A percentile compares a stretch with the other conserved stretches of the same genome.
Evolutionary conservation across 2,329 filamentous ascomycete species (phyloP).

Genomic region (Xylaria hypoxylon): DNA sequence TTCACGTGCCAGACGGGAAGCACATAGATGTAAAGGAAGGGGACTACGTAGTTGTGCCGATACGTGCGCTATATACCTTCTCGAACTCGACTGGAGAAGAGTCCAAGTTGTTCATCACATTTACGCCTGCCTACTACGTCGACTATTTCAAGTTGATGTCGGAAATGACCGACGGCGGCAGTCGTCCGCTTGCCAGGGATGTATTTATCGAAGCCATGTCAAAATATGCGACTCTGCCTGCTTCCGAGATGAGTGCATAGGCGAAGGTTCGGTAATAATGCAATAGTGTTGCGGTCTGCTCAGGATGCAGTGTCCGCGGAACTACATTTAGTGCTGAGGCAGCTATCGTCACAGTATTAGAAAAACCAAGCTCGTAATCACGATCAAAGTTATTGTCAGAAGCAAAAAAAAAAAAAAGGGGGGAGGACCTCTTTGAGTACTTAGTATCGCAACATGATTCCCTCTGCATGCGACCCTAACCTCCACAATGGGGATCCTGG

Average conservation of each 20-base stretch:
- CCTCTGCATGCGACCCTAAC: conserved; percentile 16
- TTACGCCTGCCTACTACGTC: conserved; percentile 67
- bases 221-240: conserved; percentile 60
- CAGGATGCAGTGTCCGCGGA: background rate
- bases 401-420: background rate
- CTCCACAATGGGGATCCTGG: background rate
- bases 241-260: conserved; percentile 20
- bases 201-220: conserved; percentile 62
- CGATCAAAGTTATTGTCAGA: background rate
- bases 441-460: conserved; percentile 4
- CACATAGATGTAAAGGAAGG: conserved; percentile 61
- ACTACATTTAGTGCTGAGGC: background rate
- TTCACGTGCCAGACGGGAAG: conserved; percentile 59
- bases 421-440: no score
- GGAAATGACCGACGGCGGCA: conserved; percentile 55
- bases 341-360: conserved; percentile 4
- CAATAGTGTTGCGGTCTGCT: background rate
- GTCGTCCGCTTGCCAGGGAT: conserved; percentile 60
- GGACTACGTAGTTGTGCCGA: conserved; percentile 67
- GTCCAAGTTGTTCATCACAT: conserved; percentile 67
- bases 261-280: background rate
- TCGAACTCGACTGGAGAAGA: conserved; percentile 65
- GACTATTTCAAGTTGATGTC: conserved; percentile 67
- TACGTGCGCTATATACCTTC: conserved; percentile 67
- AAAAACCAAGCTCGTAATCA: background rate